These are phyloP conservation scores for Codiaeum variegatum DNA, from an alignment of 441 rosid genomes.

Conservation along the genomic window DNA sequence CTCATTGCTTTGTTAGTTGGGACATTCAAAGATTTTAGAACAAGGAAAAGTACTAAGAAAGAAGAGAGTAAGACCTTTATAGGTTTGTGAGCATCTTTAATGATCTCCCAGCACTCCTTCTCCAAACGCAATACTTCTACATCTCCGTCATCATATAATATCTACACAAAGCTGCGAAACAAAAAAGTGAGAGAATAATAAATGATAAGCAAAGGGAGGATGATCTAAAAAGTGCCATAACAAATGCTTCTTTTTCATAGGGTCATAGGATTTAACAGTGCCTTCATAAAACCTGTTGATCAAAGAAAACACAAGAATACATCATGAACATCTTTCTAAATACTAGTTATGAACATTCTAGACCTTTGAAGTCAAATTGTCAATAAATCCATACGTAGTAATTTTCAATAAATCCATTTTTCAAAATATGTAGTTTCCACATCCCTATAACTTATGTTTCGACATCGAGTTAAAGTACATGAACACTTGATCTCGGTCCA, in stretches of 20 bases:
- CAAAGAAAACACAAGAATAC: conserved; percentile 20
- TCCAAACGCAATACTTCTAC: conserved; percentile 87
- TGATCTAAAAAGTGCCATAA: conserved; percentile 41
- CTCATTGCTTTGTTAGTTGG: conserved; percentile 10
- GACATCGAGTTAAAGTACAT: too few relatives aligned
- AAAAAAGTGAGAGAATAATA: background rate
- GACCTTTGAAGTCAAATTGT: background rate
- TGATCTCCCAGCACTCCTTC: conserved; percentile 92
- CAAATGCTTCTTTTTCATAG: conserved; percentile 82
- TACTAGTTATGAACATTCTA: background rate
- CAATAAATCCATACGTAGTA: too few relatives aligned
- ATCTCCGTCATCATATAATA: conserved; percentile 95
- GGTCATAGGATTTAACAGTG: conserved; percentile 88
- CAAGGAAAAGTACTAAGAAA: conserved; percentile 16
- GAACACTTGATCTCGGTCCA: too few relatives aligned
- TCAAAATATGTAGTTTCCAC: too few relatives aligned
- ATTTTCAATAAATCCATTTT: too few relatives aligned
- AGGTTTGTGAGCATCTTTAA: conserved; percentile 56
- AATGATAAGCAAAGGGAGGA: conserved; percentile 13
- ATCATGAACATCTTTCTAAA: conserved; percentile 8
- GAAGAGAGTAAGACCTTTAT: conserved; percentile 53
- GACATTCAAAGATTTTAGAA: background rate
- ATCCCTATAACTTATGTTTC: too few relatives aligned
- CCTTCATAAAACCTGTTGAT: conserved; percentile 90
- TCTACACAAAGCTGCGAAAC: conserved; percentile 37